Conservation (phyloP, 139 green algal genomes). For the Chlorella sp. region DNA sequence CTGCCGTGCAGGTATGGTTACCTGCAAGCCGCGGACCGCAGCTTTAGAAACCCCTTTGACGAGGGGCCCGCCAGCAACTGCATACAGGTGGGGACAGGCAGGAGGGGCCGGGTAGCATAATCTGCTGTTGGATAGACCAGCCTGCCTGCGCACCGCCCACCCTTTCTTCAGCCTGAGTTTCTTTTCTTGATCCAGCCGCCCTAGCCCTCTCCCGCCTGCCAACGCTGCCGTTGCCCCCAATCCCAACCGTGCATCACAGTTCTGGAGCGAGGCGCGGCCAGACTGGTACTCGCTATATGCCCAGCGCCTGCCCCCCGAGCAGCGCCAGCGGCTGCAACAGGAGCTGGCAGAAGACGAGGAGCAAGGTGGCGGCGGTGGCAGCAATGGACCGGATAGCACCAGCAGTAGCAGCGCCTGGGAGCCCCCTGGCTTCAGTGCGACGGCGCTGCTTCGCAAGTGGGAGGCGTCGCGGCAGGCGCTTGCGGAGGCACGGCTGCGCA, state of each 20-base stretch:
- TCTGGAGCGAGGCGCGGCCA: conserved; percentile 29
- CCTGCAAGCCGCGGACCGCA: conserved; percentile 43
- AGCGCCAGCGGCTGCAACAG: background rate
- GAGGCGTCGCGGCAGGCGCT: background rate
- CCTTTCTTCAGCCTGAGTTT: too few relatives aligned
- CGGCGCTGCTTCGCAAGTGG: conserved; percentile 13
- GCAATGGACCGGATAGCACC: background rate
- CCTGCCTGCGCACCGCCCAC: too few relatives aligned
- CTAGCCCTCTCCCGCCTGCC: too few relatives aligned
- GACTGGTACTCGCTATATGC: conserved; percentile 39
- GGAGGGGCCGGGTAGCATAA: too few relatives aligned
- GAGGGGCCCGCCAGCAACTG: conserved; percentile 49
- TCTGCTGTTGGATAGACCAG: too few relatives aligned
- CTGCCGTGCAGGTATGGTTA: conserved; percentile 68
- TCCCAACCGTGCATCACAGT: too few relatives aligned
- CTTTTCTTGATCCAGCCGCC: too few relatives aligned
- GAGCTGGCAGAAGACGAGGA: background rate
- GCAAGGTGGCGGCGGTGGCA: background rate
- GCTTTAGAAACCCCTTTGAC: conserved; percentile 64
- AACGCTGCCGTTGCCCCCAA: too few relatives aligned
- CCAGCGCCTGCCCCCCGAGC: background rate
- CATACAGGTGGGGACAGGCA: conserved; percentile 22
- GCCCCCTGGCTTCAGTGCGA: background rate
- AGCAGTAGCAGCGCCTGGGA: background rate
- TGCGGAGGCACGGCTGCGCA: background rate